Conservation (phyloP, 352 stramenopile species). For the Albugo laibachii region DNA sequence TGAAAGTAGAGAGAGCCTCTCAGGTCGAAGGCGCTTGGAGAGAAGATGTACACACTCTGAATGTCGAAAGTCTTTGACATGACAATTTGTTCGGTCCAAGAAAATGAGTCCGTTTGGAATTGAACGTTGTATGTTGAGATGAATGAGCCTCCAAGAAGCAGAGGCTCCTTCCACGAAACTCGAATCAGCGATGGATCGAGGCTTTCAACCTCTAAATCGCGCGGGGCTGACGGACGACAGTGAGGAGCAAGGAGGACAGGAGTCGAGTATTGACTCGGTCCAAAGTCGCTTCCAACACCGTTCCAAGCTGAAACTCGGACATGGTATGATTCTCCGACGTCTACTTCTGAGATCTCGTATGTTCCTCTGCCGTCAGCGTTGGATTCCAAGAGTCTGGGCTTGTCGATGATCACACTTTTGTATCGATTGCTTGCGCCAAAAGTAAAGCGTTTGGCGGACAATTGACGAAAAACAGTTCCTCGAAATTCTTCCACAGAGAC, state of each 20-base stretch:
- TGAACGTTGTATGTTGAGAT: slow-evolving; percentile 17
- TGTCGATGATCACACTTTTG: too few species aligned
- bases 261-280: slow-evolving; percentile 52
- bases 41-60: slow-evolving; percentile 54
- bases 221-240: slow-evolving; percentile 15
- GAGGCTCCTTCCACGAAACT: slow-evolving; percentile 27
- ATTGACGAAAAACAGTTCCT: too few species aligned
- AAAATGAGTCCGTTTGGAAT: slow-evolving; percentile 17
- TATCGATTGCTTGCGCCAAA: too few species aligned
- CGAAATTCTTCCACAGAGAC: too few species aligned
- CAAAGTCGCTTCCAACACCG: slow-evolving; percentile 74
- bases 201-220: slow-evolving; percentile 23
- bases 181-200: slow-evolving; percentile 16
- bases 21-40: slow-evolving; percentile 31
- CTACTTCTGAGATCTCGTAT: slow-evolving; percentile 16
- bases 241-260: slow-evolving; percentile 36
- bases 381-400: too few species aligned
- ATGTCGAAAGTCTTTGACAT: slow-evolving; percentile 20
- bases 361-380: not conserved
- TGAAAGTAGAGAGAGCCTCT: slow-evolving; percentile 25
- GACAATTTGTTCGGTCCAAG: slow-evolving; percentile 5
- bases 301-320: slow-evolving; percentile 87
- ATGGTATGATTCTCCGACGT: slow-evolving; percentile 42
- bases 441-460: too few species aligned
- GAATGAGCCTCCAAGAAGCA: slow-evolving; percentile 24